Base-by-base conservation (phyloP, 331 rosid species). In the Quercus phellos region DNA sequence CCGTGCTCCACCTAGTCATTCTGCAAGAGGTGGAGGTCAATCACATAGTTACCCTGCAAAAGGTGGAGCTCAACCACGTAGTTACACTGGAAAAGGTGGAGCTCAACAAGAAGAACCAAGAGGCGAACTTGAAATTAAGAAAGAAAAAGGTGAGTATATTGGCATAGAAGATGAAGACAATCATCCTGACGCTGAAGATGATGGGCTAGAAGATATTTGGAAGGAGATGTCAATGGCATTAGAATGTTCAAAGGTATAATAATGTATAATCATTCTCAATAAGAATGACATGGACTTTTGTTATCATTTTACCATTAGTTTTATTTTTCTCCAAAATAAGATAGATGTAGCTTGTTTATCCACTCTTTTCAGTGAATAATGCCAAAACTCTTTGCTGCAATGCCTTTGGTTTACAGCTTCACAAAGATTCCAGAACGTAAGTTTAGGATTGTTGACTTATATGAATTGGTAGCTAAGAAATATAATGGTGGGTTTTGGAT, bases 141-240 rank as follows among this genome's bases (percentile, higher is more conserved):
- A n/a, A 51, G 76, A 76, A 70, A 55, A 76, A 79, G 97, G 98
- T 85, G 86, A 80, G 79, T 94, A 89, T 75, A 51, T 89, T 64
- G 97, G 97, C 78, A 82, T 87, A 11, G 84, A 78, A 42, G 91
- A 87, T 68, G 92, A 87, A 32, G 87, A 73, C 24, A 70, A 77
- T 76, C 73, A 75, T 30, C 72, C n/a, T 54, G 84, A 77, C 35
- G 22, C 55, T 14, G 84, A 72, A 77, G 94, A 90, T 67, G 98
- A 91, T 43, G 98, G 91, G 38, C 84, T 92, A 17, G 90, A 60
- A 1, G 94, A 95, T 77, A 89, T 93, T 38, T 95, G 99, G 99
- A 91, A 82, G 75, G 98, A 95, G 73, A 87, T 92, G 98, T 84
- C 93, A 16, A 85, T 91, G 93, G 90, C 89, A 0, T 81, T 92